Base-by-base conservation (phyloP, 169 alveolate genomes). In the Cryptosporidium canis region DNA sequence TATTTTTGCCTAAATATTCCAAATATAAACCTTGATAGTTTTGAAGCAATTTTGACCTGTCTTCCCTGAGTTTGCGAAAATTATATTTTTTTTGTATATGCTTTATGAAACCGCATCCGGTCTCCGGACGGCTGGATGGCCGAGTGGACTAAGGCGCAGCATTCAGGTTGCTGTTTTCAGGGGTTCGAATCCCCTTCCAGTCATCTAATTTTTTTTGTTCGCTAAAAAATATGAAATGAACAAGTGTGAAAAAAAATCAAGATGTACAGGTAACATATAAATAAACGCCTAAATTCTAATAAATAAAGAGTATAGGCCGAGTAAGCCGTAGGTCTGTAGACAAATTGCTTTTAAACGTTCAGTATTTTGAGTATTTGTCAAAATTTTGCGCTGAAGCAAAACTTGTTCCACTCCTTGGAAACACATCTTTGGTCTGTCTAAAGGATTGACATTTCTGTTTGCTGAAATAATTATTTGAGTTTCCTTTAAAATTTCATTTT, bases 131-230 rank as follows among this genome's bases (percentile, higher is more conserved):
- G 87, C 87, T 77, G 87, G 87, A 53, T 77, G 87, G 87, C 87
- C 87, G 87, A 77, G 87, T 77, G 87, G 87, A 77, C 87, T 55
- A 77, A 77, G 87, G 87, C 87, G 87, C 87, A 61, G 48, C 87
- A 77, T 77, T 77, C 87, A 77, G 87, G 87, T 77, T 77, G 87
- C 66, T 61, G 87, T 77, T 56, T 77, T 55, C 87, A 77, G 87
- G 87, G 87, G 87, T 77, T 77, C 87, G 87, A 77, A 77, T 77
- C 87, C 87, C 87, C 87, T 77, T 53, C 71, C 77, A 77, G 87
- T 77, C 87, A 77, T 39, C 11, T n/a, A n/a, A n/a, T n/a, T n/a
- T n/a, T n/a, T 35, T 77, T 58, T 77, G 21, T 21, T 5, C 51
- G 31, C 12, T 16, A 9, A 12, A 58, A 0, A 61, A 29, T n/a